Evolutionary conservation across 129 eudicot genomes (phyloP).

Genomic region (Flaveria ramosissima): DNA sequence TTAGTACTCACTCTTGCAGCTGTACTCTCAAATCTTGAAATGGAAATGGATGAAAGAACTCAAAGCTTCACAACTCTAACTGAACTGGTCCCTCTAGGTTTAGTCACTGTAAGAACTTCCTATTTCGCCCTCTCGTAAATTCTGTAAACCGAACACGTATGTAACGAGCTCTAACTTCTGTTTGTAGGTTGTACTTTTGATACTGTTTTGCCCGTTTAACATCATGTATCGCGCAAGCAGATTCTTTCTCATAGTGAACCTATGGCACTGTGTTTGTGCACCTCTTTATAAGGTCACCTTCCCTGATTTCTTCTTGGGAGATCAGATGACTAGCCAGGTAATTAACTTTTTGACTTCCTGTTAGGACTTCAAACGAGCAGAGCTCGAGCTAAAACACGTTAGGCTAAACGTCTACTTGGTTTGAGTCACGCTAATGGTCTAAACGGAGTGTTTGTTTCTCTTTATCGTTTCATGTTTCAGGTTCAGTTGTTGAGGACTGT

Average conservation of each 20-base stretch:
- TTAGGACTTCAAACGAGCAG: background rate
- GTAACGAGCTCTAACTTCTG: background rate
- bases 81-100: constrained; percentile 57
- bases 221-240: constrained; percentile 41
- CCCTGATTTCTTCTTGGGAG: constrained; percentile 40
- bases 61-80: constrained; percentile 39
- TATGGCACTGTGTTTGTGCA: constrained; percentile 35
- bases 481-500: constrained; percentile 36
- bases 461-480: constrained; percentile 17
- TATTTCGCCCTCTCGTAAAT: constrained; percentile 7
- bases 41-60: constrained; percentile 62
- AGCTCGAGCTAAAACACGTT: background rate
- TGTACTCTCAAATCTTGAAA: constrained; percentile 60
- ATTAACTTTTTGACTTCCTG: background rate
- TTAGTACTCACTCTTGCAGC: constrained; percentile 70
- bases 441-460: background rate
- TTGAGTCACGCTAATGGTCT: constrained; percentile 10
- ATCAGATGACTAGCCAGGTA: constrained; percentile 46
- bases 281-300: constrained; percentile 37
- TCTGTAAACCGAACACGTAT: background rate
- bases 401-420: background rate
- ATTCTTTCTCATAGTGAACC: constrained; percentile 28
- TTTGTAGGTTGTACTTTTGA: constrained; percentile 49
- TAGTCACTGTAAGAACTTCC: constrained; percentile 48
- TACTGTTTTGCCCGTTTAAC: constrained; percentile 38